Base-by-base conservation (phyloP, 169 alveolate genomes). In the Condylostoma magnum region DNA sequence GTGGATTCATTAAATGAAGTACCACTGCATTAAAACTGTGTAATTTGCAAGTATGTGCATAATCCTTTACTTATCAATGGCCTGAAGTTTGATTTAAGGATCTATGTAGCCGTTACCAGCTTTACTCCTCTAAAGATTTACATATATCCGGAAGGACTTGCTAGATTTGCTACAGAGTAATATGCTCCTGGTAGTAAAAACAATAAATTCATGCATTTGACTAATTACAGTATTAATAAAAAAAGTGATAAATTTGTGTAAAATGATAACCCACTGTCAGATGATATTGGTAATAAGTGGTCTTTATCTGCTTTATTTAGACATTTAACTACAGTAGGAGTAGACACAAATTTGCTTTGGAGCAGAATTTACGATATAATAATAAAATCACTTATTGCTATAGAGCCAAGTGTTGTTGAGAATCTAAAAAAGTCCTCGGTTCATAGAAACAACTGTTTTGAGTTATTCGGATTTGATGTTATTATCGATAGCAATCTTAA, bases 381-480 rank as follows among this genome's bases (percentile, higher is more conserved):
- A 6, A 63, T 71, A 8, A 71, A 71, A 54, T 18, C 71, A 1
- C 31, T 71, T 1, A 27, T 71, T 6, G 18, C 38, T 5, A 27
- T 27, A 0, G 79, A 71, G 38, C 28, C 27, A 6, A 22, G 6
- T 6, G 41, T 71, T 20, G 6, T 15, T 22, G 77, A 71, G 6
- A 27, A 12, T 31, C 0, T 28, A 4, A 71, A 63, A 50, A 71
- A 31, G 18, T 6, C 37, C 5, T 58, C 30, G 4, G 20, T 50
- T 4, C 51, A 60, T 27, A 20, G 65, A 33, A 51, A 65, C 22
- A 81, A 72, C 75, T 81, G 89, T 69, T 86, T 86, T 69, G 95
- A 92, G 60, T 78, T 92, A 37, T 88, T 84, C 77, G 97, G 97
- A 33, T 92, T 89, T 69, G 97, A 92, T 73, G 87, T 92, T 1